Percentiles rank a stretch among this genome's conserved stretches.
Evolutionary conservation across 2,329 filamentous ascomycete species (phyloP).

Genomic region (Remersonia thermophila): DNA sequence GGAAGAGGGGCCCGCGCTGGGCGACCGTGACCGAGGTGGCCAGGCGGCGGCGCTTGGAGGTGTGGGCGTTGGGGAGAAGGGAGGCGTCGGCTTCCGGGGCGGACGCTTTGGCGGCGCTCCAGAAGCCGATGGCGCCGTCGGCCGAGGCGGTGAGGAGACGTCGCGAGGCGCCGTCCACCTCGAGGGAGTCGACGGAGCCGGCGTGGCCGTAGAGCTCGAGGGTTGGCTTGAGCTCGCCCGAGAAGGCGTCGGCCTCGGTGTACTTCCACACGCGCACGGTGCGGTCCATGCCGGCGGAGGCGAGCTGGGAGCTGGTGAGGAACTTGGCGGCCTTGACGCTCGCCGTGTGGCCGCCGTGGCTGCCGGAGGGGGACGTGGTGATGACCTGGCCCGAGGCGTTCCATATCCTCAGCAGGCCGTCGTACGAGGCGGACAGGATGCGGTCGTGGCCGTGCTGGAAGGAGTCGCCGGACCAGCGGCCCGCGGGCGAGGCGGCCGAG

Average conservation of each 20-base stretch:
- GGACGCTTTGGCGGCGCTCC: constrained; percentile 68
- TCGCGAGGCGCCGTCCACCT: constrained; percentile 52
- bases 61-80: constrained; percentile 54
- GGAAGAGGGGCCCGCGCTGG: constrained; percentile 66
- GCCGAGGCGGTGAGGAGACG: constrained; percentile 76
- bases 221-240: constrained; percentile 53
- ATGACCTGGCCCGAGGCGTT: constrained; percentile 76
- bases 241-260: constrained; percentile 48
- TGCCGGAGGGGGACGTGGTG: constrained; percentile 56
- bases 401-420: constrained; percentile 82
- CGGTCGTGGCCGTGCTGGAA: constrained; percentile 49
- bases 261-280: constrained; percentile 88
- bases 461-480: constrained; percentile 39
- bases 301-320: constrained; percentile 64
- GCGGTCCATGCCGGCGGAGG: constrained; percentile 71
- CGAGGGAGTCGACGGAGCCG: constrained; percentile 59
- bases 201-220: constrained; percentile 78
- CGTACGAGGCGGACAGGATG: constrained; percentile 86
- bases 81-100: constrained; percentile 60
- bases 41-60: constrained; percentile 66
- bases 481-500: constrained; percentile 51
- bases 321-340: constrained; percentile 77
- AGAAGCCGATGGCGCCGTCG: constrained; percentile 77
- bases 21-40: constrained; percentile 36
- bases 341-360: constrained; percentile 60